Base-by-base conservation (phyloP, 2,329 filamentous ascomycete species). In the Fusarium begoniae region DNA sequence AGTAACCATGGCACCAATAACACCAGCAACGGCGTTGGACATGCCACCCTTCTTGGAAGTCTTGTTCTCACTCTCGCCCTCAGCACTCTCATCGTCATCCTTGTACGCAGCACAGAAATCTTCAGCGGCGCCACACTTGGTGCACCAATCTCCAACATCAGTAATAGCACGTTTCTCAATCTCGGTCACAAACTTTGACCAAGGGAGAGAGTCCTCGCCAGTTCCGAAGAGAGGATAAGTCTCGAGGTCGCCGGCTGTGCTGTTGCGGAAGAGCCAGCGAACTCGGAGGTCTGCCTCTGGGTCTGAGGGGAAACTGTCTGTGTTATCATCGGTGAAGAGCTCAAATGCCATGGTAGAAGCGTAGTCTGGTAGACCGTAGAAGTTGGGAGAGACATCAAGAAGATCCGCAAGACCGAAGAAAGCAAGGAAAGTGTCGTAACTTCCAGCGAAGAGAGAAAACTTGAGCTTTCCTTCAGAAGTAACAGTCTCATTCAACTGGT, bases 311-410 rank as follows among this genome's bases (percentile, higher is more conserved):
- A 82, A 82, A 8, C 51, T 44, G 5, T 77, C 67, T 1, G 56
- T 54, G 51, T 76, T 50, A 38, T 72, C 63, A 44, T 71, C 32
- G 40, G 66, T 80, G 63, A 79, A 79, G n/a, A 82, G 77, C 77
- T 82, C 81, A 51, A 82, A 82, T 3, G 77, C 72, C 78, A 82
- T 80, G 55, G 81, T 82, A n/a, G 80, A 79, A 2, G 81, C 81
- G 30, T 82, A 82, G 4, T 81, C 79, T 11, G 81, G 80, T 28
- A 82, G 75, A 20, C 81, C 81, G 53, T 75, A 69, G 59, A 82
- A 82, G 66, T 81, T 64, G 5, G 68, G 60, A 14, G 79, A 80
- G 7, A 78, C 69, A 3, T 77, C 62, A 6, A 77, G 63, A 40
- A 82, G 77, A 32, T 74, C 76, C 0, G 76, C 66, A 18, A 81